Base-by-base conservation (phyloP, 768 basidiomycete species). In the Cyclocybe aegerita region DNA sequence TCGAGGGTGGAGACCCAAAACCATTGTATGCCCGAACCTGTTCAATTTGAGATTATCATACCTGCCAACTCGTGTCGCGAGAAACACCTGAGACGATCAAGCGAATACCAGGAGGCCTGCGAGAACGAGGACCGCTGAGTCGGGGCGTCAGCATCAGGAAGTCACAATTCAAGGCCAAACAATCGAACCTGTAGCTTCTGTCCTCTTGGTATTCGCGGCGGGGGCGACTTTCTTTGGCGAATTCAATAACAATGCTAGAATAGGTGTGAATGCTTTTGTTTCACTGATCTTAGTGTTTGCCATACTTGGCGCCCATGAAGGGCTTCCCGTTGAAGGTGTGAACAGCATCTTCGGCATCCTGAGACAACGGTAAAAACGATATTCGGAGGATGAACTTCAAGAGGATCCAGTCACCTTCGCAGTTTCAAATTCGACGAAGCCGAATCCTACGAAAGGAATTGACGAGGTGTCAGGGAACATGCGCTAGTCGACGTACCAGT, bases 1-100 rank as follows among this genome's bases (percentile, higher is more conserved):
- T 34, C 40, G 31, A 51, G 41, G 10, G 40, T 43, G 40, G 37
- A 45, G 48, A 48, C 53, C 51, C 47, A 47, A 54, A 58, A 57
- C 60, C 62, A 60, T 53, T 48, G 43, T 46, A 47, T 14, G 54
- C 47, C 47, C 46, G 49, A 54, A 55, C 56, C 59, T 62, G 59
- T 54, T 54, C 50, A 59, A 53, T 54, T 58, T 47, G 58, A 47
- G 53, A 67, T 53, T 57, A 65, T 71, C 89, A 74, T 85, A 98
- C 95, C 93, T 98, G 95, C 95, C 95, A 98, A 70, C 94, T 97
- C 40, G 93, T 96, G 66, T 95, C 91, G 65, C 89, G 86, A 58
- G 93, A 91, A 57, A 98, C 82, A 48, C 93, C 93, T 35, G 88
- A 82, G 52, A 99, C 92, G 53, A 88, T 77, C 49, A 98, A 76